phyloP scores from a whole-genome alignment of 345 rosid genomes.

The Moricandia arvensis region DNA sequence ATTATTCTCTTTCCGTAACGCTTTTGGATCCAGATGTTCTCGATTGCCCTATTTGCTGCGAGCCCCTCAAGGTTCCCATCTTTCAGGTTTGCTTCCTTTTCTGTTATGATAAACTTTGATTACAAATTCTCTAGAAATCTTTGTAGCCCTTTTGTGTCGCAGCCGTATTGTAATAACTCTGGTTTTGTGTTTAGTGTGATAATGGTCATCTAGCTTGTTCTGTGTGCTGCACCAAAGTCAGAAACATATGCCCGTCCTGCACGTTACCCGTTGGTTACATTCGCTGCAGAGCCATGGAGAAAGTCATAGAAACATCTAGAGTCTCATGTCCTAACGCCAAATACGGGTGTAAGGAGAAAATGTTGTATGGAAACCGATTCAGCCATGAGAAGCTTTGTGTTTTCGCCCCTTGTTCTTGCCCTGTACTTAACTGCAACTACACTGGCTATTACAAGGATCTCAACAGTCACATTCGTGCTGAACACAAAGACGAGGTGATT shows the following conservation, averaged over 20 bases:
- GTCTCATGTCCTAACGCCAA: slow-evolving; percentile 44
- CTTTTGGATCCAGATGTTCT: slow-evolving; percentile 35
- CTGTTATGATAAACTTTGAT: not conserved
- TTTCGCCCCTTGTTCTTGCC: slow-evolving; percentile 55
- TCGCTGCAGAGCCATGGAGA: slow-evolving; percentile 63
- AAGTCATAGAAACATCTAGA: slow-evolving; percentile 47
- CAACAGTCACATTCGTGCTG: slow-evolving; percentile 35
- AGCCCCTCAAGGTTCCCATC: slow-evolving; percentile 24
- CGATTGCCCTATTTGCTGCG: slow-evolving; percentile 36
- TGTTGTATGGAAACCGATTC: slow-evolving; percentile 34
- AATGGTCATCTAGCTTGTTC: slow-evolving; percentile 68
- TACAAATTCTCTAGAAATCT: not conserved
- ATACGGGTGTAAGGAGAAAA: slow-evolving; percentile 47
- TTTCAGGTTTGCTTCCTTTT: slow-evolving; percentile 23
- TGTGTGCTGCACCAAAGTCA: slow-evolving; percentile 48
- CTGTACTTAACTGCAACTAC: slow-evolving; percentile 44
- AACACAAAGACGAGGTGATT: slow-evolving; percentile 33
- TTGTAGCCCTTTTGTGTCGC: not conserved
- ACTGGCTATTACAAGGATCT: slow-evolving; percentile 43
- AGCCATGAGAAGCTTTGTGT: slow-evolving; percentile 48
- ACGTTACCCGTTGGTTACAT: slow-evolving; percentile 48
- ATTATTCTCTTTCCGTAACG: slow-evolving; percentile 7
- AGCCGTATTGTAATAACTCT: not conserved
- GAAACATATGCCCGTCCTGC: slow-evolving; percentile 54
- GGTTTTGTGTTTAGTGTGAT: slow-evolving; percentile 45